These are phyloP conservation scores for Obelidium mucronatum DNA, from an alignment of 192 early-diverging fungal genomes.

Conservation along the genomic window DNA sequence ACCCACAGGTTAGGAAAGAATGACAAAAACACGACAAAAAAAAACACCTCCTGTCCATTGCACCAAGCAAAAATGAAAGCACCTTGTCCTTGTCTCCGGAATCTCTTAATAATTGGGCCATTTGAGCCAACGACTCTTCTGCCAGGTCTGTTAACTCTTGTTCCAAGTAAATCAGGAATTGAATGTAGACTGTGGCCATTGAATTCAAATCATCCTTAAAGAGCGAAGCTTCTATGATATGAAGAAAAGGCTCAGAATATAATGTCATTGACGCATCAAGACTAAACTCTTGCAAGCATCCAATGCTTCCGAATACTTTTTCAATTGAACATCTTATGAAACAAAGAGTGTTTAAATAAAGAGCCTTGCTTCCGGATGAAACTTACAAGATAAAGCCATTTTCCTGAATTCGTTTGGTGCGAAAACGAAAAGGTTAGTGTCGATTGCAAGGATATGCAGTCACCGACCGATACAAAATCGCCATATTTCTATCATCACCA, in stretches of 20 bases:
- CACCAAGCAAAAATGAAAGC: slow-evolving; percentile 16
- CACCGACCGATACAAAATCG: neutral
- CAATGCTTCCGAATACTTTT: slow-evolving; percentile 5
- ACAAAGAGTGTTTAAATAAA: neutral
- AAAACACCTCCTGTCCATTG: slow-evolving; percentile 34
- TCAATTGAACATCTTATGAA: slow-evolving; percentile 21
- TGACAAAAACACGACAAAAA: neutral
- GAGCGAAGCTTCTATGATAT: neutral
- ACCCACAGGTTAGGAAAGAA: neutral
- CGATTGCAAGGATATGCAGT: neutral
- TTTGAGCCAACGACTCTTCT: neutral
- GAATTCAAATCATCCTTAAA: slow-evolving; percentile 2
- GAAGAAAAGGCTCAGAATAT: too few relatives aligned
- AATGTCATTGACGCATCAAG: neutral
- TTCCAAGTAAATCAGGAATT: slow-evolving; percentile 28
- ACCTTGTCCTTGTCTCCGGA: neutral
- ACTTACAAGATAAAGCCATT: slow-evolving; percentile 6
- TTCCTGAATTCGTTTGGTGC: too few relatives aligned
- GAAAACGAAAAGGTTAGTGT: too few relatives aligned
- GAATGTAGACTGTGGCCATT: slow-evolving; percentile 14
- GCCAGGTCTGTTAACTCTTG: slow-evolving; percentile 3
- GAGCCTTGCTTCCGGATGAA: too few relatives aligned
- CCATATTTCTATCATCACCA: slow-evolving; percentile 22
- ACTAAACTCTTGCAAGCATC: slow-evolving; percentile 1
- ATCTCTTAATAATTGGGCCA: slow-evolving; percentile 6